Conservation (phyloP, 2,329 filamentous ascomycete species). For the Metarhizium robertsii region DNA sequence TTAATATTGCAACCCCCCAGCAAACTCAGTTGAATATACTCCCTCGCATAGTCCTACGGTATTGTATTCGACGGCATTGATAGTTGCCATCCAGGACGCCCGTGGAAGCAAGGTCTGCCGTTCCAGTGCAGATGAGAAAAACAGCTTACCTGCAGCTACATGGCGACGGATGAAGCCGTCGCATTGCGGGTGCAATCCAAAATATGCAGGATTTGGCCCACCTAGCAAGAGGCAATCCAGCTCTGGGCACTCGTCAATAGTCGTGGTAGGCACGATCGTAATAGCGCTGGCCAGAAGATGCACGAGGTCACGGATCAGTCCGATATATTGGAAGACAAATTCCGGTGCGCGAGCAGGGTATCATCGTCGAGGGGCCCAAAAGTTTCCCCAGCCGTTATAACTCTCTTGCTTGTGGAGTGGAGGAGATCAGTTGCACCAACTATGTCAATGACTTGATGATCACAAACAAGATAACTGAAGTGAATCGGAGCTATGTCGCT, state of each 20-base stretch:
- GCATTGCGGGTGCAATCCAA: constrained; percentile 18
- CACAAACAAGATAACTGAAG: constrained; percentile 16
- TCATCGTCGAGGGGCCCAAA: constrained; percentile 12
- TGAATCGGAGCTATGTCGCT: constrained; percentile 13
- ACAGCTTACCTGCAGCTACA: constrained; percentile 22
- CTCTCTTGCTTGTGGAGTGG: constrained; percentile 13
- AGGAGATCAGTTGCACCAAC: constrained; percentile 22
- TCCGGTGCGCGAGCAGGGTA: constrained; percentile 14
- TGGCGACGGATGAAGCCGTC: constrained; percentile 23
- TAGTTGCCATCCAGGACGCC: constrained; percentile 34
- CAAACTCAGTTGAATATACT: constrained; percentile 41
- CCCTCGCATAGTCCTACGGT: constrained; percentile 34
- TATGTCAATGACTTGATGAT: constrained; percentile 23
- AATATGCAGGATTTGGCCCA: constrained; percentile 17
- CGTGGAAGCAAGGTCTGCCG: constrained; percentile 11
- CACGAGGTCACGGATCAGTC: constrained; percentile 19
- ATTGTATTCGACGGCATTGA: constrained; percentile 26
- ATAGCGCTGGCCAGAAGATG: constrained; percentile 5
- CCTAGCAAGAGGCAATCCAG: constrained; percentile 26
- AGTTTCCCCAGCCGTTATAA: constrained; percentile 5
- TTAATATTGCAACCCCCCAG: constrained; percentile 47
- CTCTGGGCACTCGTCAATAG: constrained; percentile 24
- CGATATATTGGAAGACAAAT: constrained; percentile 24
- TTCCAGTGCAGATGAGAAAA: constrained; percentile 30
- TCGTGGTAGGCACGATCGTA: constrained; percentile 17